A percentile compares a stretch with the other conserved stretches of the same genome.
These are phyloP conservation scores for Scutellaria minor DNA, from an alignment of 257 asterid species.

Conservation along the genomic window DNA sequence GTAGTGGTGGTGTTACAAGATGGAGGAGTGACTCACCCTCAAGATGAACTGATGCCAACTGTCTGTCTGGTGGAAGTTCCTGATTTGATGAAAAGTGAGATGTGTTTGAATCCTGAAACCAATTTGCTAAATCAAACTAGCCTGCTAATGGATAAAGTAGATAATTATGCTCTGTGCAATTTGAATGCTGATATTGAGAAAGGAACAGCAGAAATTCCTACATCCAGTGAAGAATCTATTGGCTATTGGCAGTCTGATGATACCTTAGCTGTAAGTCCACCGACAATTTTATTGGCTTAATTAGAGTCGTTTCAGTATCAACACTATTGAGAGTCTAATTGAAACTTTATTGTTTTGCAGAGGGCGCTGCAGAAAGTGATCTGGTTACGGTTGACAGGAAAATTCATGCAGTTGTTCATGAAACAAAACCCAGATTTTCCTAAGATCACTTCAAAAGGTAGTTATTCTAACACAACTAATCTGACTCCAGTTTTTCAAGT, in stretches of 20 bases:
- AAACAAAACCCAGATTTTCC: constrained; percentile 56
- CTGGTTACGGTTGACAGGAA: constrained; percentile 58
- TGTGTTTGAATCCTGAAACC: constrained; percentile 44
- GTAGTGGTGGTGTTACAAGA: constrained; percentile 37
- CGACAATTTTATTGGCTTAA: constrained; percentile 4
- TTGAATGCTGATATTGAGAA: constrained; percentile 61
- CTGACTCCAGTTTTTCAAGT: constrained; percentile 21
- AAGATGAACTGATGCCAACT: constrained; percentile 30
- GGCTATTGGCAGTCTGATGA: constrained; percentile 55
- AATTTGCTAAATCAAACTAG: constrained; percentile 43
- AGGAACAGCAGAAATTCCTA: constrained; percentile 52
- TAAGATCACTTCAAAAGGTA: constrained; percentile 68
- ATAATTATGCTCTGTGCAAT: constrained; percentile 40
- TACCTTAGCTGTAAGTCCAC: constrained; percentile 54
- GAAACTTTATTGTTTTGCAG: constrained; percentile 40
- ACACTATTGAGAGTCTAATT: constrained; percentile 9
- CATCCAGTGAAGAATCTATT: constrained; percentile 43
- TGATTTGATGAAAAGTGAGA: constrained; percentile 41
- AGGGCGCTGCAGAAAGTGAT: constrained; percentile 61
- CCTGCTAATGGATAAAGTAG: constrained; percentile 46
- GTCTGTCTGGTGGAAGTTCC: constrained; percentile 42
- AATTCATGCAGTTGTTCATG: constrained; percentile 64
- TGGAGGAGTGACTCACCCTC: constrained; percentile 38
- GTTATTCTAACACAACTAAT: constrained; percentile 3
- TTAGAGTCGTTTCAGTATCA: not conserved